A percentile compares a stretch with the other conserved stretches of the same genome.
Conservation (phyloP, 371 early-diverging fungal genomes). For the Coemansia sp. region DNA sequence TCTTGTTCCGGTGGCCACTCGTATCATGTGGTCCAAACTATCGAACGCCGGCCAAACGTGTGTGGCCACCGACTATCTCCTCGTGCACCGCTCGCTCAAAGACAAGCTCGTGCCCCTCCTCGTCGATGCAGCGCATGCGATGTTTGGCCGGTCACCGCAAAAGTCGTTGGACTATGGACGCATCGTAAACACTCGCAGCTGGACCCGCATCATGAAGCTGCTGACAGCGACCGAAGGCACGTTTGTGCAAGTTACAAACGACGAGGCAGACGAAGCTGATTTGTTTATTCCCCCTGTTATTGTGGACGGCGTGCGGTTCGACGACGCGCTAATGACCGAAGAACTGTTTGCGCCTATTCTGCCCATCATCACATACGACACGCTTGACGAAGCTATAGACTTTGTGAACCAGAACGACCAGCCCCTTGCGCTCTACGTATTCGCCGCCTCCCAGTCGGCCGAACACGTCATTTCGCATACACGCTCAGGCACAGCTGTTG, state of each 20-base stretch:
- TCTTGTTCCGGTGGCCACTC: slow-evolving; percentile 64
- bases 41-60: slow-evolving; percentile 89
- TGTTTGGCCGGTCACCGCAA: slow-evolving; percentile 59
- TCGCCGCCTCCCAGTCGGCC: slow-evolving; percentile 53
- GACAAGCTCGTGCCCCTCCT: slow-evolving; percentile 60
- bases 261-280: slow-evolving; percentile 59
- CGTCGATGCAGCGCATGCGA: slow-evolving; percentile 48
- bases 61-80: slow-evolving; percentile 83
- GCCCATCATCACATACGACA: slow-evolving; percentile 72
- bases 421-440: slow-evolving; percentile 76
- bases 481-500: slow-evolving; percentile 71
- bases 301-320: slow-evolving; percentile 56
- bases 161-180: slow-evolving; percentile 62
- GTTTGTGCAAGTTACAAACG: slow-evolving; percentile 55
- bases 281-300: slow-evolving; percentile 69
- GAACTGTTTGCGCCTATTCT: slow-evolving; percentile 89
- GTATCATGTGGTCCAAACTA: slow-evolving; percentile 82
- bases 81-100: slow-evolving; percentile 60
- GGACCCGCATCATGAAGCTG: slow-evolving; percentile 63
- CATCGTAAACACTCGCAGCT: slow-evolving; percentile 74
- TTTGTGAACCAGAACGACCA: slow-evolving; percentile 62
- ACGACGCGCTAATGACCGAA: slow-evolving; percentile 62
- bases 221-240: slow-evolving; percentile 60
- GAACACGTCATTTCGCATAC: slow-evolving; percentile 56
- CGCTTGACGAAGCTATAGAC: slow-evolving; percentile 71